Conservation (phyloP, 2,329 filamentous ascomycete species). For the Aspergillus aculeatinus region DNA sequence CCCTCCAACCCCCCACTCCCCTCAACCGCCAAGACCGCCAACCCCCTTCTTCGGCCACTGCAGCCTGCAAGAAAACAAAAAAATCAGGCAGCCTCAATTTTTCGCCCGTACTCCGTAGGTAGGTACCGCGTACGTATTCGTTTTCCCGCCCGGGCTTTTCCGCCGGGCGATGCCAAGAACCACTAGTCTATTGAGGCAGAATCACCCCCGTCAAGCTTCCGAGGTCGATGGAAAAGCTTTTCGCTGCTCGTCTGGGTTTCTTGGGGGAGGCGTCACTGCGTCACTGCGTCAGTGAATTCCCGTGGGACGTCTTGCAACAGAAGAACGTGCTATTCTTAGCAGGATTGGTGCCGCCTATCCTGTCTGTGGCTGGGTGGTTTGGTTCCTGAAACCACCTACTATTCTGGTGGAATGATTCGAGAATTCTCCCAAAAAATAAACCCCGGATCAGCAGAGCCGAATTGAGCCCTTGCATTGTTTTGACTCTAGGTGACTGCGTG, state of each 20-base stretch:
- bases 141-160: neutral
- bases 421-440: too few relatives aligned
- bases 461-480: too few relatives aligned
- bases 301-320: neutral
- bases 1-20: too few relatives aligned
- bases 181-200: neutral
- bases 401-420: too few relatives aligned
- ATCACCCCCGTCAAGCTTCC: neutral
- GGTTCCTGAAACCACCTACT: too few relatives aligned
- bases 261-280: neutral
- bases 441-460: too few relatives aligned
- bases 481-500: too few relatives aligned
- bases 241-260: neutral
- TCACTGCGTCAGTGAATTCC: too few relatives aligned
- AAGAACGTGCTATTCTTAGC: neutral
- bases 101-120: neutral
- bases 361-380: too few relatives aligned
- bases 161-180: neutral
- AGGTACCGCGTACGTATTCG: neutral
- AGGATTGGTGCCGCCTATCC: neutral
- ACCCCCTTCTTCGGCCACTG: neutral
- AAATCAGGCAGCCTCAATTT: neutral
- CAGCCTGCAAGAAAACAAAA: neutral
- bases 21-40: neutral
- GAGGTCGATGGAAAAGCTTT: too few relatives aligned